Evolutionary conservation across 148 eudicot species (phyloP), one percentile per base, ranked within the genome.

Genomic region (Rheum nobile): DNA sequence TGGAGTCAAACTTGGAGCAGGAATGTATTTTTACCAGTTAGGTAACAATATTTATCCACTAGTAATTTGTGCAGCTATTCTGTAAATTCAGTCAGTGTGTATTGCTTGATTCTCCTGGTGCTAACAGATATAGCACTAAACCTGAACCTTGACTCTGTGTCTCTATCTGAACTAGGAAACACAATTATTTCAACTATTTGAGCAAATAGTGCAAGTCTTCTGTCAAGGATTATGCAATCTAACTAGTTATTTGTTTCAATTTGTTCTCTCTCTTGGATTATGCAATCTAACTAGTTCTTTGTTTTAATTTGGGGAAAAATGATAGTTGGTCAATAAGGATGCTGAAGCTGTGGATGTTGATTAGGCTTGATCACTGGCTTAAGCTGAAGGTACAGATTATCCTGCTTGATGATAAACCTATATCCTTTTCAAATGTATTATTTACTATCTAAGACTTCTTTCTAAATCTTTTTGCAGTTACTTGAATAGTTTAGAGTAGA

Each of bases 301-400:
- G 11, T 73, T 54, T 31, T 2, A 31, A 31, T 67, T 67, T 37
- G 46, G 46, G 2, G 0, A 10, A 39, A 41, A 59, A 73, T 50
- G 38, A 52, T 84, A 91, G 97, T 74, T 87, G 79, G 87, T 88
- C 79, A 84, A 79, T n/a, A 88, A 82, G 75, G 93, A 87, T 77
- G 77, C 70, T 55, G 70, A 79, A 22, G 41, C 86, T 4, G 73
- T 76, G 72, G 91, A 82, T 44, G 77, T 54, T 61, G 88, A 87
- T 72, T 77, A 79, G 46, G 26, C 72, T 69, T 39, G 31, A 48
- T 76, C 29, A 21, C 73, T 43, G 47, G 29, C 12, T 38, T 31
- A 65, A 31, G 41, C 39, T 6, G 70, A 32, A 71, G 76, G 37
- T 70, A 65, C 11, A 19, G 39, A 16, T 16, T 17, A 65, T 31